Evolutionary conservation across 2,329 filamentous ascomycete genomes (phyloP).

Genomic region (Diplodia corticola): DNA sequence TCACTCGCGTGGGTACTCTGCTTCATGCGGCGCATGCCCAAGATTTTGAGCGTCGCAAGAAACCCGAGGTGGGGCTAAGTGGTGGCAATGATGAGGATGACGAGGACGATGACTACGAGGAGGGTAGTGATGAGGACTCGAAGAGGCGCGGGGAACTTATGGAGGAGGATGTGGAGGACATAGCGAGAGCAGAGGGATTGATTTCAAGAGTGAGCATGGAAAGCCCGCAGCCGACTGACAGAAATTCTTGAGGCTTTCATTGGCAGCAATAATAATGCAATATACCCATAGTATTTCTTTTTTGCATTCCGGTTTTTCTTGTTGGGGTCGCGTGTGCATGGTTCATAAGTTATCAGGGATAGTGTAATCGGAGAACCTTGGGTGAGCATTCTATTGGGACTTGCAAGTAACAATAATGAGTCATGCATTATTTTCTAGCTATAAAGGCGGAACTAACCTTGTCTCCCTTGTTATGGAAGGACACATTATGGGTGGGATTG

Average conservation of each 20-base stretch:
- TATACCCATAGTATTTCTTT: neutral
- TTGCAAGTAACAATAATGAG: too few relatives aligned
- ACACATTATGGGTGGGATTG: neutral
- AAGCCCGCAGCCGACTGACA: neutral
- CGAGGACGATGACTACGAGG: constrained; percentile 36
- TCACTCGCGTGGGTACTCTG: constrained; percentile 63
- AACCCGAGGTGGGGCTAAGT: constrained; percentile 46
- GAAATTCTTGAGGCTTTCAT: neutral
- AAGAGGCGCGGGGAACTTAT: constrained; percentile 26
- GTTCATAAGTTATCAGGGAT: neutral
- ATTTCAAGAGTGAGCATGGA: constrained; percentile 14
- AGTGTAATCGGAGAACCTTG: neutral
- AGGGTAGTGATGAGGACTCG: constrained; percentile 36
- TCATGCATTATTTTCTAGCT: too few relatives aligned
- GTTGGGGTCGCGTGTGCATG: neutral
- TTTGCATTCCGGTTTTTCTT: neutral
- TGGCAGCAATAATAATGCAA: neutral
- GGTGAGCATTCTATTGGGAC: neutral
- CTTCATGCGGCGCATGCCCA: constrained; percentile 82
- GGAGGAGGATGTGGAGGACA: constrained; percentile 6
- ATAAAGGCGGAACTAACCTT: neutral
- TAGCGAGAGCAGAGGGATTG: constrained; percentile 11
- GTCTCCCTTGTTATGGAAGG: neutral
- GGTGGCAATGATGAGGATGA: constrained; percentile 25
- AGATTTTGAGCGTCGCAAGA: constrained; percentile 83